Evolutionary conservation across 768 basidiomycete genomes (phyloP).

Genomic region (Artomyces pyxidatus): DNA sequence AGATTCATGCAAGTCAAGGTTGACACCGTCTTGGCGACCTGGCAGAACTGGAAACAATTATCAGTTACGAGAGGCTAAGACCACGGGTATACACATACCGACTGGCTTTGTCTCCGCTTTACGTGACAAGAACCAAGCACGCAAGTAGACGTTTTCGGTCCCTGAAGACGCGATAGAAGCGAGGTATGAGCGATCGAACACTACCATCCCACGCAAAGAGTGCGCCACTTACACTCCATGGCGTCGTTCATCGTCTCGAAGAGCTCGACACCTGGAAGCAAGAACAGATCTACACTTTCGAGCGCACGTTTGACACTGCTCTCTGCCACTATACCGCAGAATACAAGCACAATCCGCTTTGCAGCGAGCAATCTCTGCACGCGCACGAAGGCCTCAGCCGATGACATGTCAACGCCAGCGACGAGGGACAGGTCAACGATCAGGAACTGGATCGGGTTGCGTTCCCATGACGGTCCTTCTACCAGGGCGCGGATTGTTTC

Average conservation of each 20-base stretch:
- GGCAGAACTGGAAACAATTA: slow-evolving; percentile 7
- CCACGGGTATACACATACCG: slow-evolving; percentile 42
- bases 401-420: slow-evolving; percentile 87
- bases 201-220: not conserved
- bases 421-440: slow-evolving; percentile 83
- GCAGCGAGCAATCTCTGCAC: slow-evolving; percentile 73
- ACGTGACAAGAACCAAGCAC: slow-evolving; percentile 66
- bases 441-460: slow-evolving; percentile 80
- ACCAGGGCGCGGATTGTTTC: slow-evolving; percentile 74
- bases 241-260: slow-evolving; percentile 83
- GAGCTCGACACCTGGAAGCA: slow-evolving; percentile 70
- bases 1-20: slow-evolving; percentile 8
- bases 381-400: slow-evolving; percentile 91
- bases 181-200: not conserved
- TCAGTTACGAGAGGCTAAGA: too few relatives aligned
- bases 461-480: slow-evolving; percentile 59
- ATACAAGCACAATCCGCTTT: slow-evolving; percentile 75
- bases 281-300: slow-evolving; percentile 69
- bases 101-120: slow-evolving; percentile 42
- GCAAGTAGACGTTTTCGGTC: slow-evolving; percentile 91
- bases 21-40: slow-evolving; percentile 7
- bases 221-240: slow-evolving; percentile 76
- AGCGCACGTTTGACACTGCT: slow-evolving; percentile 67
- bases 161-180: slow-evolving; percentile 36
- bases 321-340: slow-evolving; percentile 71